Evolutionary conservation across 2,329 filamentous ascomycete genomes (phyloP).

Genomic region (Mariannaea elegans): DNA sequence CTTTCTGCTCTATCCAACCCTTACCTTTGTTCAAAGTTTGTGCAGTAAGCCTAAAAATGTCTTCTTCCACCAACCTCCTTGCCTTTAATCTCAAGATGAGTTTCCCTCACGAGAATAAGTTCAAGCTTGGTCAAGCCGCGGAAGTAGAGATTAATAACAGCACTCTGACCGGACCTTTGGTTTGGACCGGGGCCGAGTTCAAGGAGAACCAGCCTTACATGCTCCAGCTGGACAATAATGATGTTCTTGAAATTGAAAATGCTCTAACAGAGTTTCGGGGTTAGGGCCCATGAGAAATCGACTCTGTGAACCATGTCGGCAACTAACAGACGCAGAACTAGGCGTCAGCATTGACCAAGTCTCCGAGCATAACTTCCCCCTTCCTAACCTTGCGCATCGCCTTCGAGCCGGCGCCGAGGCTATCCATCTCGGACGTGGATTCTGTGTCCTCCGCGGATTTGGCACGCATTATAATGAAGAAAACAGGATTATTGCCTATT

Average conservation of each 20-base stretch:
- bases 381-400: conserved; percentile 47
- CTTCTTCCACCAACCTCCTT: not conserved
- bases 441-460: conserved; percentile 65
- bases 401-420: conserved; percentile 47
- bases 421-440: conserved; percentile 56
- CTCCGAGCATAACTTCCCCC: conserved; percentile 48
- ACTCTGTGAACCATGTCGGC: too few relatives aligned
- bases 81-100: not conserved
- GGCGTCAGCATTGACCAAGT: conserved; percentile 32
- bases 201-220: conserved; percentile 22
- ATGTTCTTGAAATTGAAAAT: conserved; percentile 33
- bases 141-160: not conserved
- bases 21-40: not conserved
- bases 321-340: conserved; percentile 29
- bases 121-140: not conserved
- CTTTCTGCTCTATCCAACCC: not conserved
- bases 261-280: conserved; percentile 42
- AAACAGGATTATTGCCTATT: conserved; percentile 64
- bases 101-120: not conserved
- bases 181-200: conserved; percentile 38
- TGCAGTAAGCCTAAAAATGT: not conserved
- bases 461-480: conserved; percentile 58
- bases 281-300: conserved; percentile 19
- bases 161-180: conserved; percentile 30
- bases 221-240: conserved; percentile 27